A percentile compares a stretch with the other conserved stretches of the same genome.
phyloP scores from a whole-genome alignment of 441 rosid species.

The Adansonia gregorii region DNA sequence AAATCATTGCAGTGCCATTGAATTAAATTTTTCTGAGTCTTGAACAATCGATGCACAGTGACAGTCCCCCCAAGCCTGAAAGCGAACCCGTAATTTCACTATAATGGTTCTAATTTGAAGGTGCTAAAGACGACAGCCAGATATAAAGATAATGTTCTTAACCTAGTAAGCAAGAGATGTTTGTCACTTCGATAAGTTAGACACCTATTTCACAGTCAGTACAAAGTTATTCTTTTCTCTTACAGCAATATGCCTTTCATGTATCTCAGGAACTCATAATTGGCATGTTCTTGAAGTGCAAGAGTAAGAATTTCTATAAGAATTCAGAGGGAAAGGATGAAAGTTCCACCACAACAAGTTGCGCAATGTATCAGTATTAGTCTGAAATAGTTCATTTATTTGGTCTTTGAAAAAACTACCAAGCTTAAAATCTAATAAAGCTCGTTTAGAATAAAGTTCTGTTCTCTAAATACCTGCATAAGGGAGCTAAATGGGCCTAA shows the following conservation, averaged over 20 bases:
- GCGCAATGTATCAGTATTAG: neutral
- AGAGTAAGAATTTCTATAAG: neutral
- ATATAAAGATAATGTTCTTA: too few relatives aligned
- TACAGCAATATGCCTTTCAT: neutral
- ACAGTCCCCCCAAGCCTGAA: slow-evolving; percentile 10
- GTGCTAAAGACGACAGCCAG: neutral
- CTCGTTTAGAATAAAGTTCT: neutral
- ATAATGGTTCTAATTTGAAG: neutral
- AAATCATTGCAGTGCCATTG: neutral
- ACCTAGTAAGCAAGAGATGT: too few relatives aligned
- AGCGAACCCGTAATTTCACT: neutral
- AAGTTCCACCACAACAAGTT: neutral
- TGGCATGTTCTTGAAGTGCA: neutral
- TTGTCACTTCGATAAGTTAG: too few relatives aligned
- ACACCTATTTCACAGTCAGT: too few relatives aligned
- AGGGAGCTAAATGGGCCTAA: neutral
- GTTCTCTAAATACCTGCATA: neutral
- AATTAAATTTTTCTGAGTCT: neutral
- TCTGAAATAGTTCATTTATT: neutral
- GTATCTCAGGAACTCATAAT: neutral
- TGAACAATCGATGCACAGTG: neutral
- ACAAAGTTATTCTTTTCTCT: neutral
- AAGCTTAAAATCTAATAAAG: neutral
- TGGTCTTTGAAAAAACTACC: neutral
- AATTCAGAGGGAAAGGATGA: neutral